These are phyloP conservation scores for Jaenimonas drosophilae DNA, from an alignment of 208 protist species.

Conservation along the genomic window DNA sequence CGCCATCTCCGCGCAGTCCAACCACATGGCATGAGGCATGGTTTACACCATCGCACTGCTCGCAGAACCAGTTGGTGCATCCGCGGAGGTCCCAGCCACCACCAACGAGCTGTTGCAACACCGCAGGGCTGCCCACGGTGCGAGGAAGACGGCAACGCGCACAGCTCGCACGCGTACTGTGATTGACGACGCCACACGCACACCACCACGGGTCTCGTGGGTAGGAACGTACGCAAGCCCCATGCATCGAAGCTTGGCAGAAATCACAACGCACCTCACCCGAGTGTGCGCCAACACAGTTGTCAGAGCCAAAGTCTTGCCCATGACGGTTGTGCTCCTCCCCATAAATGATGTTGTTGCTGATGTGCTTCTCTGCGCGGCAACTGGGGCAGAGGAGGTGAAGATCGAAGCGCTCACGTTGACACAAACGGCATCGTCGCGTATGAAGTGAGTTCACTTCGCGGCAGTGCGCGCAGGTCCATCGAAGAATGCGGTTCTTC, in stretches of 20 bases:
- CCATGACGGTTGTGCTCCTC: constrained; percentile 9
- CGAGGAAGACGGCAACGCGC: constrained; percentile 55
- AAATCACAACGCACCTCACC: constrained; percentile 24
- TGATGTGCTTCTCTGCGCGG: constrained; percentile 9
- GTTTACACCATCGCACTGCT: constrained; percentile 56
- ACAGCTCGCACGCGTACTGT: constrained; percentile 20
- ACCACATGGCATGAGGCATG: constrained; percentile 37
- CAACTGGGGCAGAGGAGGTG: constrained; percentile 34
- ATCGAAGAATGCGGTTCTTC: constrained; percentile 41
- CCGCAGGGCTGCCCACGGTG: constrained; percentile 5
- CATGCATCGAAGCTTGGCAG: constrained; percentile 38
- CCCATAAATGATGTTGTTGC: constrained; percentile 40
- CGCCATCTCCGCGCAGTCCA: constrained; percentile 2
- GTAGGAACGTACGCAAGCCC: constrained; percentile 13
- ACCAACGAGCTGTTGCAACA: constrained; percentile 16
- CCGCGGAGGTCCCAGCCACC: constrained; percentile 34
- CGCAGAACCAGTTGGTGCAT: constrained; percentile 65
- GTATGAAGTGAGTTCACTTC: constrained; percentile 64
- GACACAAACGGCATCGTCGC: constrained; percentile 35
- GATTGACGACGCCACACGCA: constrained; percentile 40
- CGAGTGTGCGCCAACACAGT: constrained; percentile 27
- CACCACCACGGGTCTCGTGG: constrained; percentile 44
- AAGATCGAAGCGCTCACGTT: constrained; percentile 35
- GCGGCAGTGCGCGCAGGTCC: constrained; percentile 43
- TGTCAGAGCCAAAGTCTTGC: constrained; percentile 25